phyloP scores from a whole-genome alignment of 2,329 filamentous ascomycete genomes.

The Diaporthe velutina region DNA sequence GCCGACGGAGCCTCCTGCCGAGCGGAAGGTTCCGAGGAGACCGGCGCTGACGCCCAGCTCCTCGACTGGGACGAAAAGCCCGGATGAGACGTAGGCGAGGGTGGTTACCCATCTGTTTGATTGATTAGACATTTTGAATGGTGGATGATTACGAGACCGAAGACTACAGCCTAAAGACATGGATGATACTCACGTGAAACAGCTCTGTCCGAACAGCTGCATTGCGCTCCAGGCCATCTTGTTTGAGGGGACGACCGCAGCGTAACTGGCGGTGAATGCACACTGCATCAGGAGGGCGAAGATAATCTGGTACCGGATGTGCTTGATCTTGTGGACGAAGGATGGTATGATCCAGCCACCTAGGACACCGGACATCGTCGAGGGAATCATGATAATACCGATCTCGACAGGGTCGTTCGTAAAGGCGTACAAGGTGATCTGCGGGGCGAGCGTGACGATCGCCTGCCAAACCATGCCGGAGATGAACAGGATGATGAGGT shows the following conservation, averaged over 20 bases:
- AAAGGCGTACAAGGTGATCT: constrained; percentile 49
- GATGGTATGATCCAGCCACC: constrained; percentile 49
- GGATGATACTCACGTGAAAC: constrained; percentile 43
- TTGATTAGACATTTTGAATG: background rate
- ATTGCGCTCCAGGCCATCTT: constrained; percentile 47
- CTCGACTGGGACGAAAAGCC: constrained; percentile 48
- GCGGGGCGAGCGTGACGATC: constrained; percentile 46
- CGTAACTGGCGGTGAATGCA: constrained; percentile 46
- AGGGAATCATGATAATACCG: constrained; percentile 46
- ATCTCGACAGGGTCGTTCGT: constrained; percentile 47
- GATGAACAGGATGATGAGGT: constrained; percentile 48
- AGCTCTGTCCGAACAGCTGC: constrained; percentile 48
- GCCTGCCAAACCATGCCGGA: constrained; percentile 44
- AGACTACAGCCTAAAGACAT: background rate
- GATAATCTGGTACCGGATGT: constrained; percentile 48
- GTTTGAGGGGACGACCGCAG: constrained; percentile 46
- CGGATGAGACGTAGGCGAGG: constrained; percentile 47
- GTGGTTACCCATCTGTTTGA: constrained; percentile 45
- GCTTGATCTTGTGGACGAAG: constrained; percentile 49
- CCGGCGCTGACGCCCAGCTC: constrained; percentile 49
- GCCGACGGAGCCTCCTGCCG: constrained; percentile 49
- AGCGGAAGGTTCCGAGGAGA: constrained; percentile 49
- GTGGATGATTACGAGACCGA: no score
- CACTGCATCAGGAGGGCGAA: constrained; percentile 48
- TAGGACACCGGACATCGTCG: constrained; percentile 43